Evolutionary conservation across 73 alveolate genomes (phyloP).

Genomic region (Paramecium pentaurelia): DNA sequence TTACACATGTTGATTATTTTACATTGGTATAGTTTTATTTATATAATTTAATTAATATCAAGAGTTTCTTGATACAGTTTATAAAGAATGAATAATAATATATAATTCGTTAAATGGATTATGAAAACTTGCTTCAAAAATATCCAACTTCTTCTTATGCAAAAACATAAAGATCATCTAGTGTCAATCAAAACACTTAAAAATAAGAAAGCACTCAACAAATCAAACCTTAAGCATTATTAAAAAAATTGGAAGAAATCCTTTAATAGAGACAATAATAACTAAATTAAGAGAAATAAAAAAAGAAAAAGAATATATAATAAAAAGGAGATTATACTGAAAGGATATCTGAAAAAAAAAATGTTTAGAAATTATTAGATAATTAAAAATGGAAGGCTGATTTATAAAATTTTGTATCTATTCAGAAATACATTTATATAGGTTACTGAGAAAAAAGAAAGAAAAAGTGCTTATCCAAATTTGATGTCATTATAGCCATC

Average conservation of each 20-base stretch:
- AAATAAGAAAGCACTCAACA: not conserved
- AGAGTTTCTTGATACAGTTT: not conserved
- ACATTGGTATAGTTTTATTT: not conserved
- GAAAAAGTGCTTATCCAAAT: not conserved
- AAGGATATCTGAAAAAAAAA: not conserved
- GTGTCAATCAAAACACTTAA: not conserved
- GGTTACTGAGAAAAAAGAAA: constrained; percentile 5
- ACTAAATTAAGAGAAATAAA: not conserved
- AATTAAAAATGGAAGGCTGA: not conserved
- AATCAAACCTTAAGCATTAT: not conserved
- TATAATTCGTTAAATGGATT: constrained; percentile 24
- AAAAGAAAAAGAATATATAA: not conserved
- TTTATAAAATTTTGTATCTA: not conserved
- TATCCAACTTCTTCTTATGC: not conserved
- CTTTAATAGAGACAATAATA: not conserved
- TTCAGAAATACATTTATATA: not conserved
- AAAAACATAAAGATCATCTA: not conserved
- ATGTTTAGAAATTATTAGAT: not conserved
- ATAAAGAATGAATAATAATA: not conserved
- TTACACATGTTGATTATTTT: not conserved
- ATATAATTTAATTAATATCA: not conserved
- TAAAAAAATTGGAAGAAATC: not conserved
- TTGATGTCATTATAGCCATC: not conserved
- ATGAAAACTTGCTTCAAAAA: not conserved
- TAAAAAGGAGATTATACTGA: not conserved